A percentile compares a stretch with the other conserved stretches of the same genome.
phyloP scores from a whole-genome alignment of 2,329 filamentous ascomycete genomes.

The Aspergillus brasiliensis region DNA sequence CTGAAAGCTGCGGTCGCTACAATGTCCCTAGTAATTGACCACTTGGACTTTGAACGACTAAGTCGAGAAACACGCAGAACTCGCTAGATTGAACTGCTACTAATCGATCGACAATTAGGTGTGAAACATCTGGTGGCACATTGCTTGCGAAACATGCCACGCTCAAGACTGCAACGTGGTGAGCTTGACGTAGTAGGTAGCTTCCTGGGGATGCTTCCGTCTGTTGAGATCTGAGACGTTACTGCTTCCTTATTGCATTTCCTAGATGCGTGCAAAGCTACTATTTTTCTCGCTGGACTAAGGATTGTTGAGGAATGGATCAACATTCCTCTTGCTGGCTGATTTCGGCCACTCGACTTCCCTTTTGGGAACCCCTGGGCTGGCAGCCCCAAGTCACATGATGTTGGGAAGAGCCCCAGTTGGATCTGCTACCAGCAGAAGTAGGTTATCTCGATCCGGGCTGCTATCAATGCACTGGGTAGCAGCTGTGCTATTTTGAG shows the following conservation, averaged over 20 bases:
- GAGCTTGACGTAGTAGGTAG: neutral
- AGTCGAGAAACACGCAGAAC: neutral
- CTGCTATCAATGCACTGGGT: neutral
- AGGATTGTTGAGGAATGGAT: conserved; percentile 7
- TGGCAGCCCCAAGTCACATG: conserved; percentile 1
- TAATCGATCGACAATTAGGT: neutral
- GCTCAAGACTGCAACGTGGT: neutral
- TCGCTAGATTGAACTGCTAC: neutral
- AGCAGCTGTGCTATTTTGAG: neutral
- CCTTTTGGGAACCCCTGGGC: neutral
- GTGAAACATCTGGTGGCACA: neutral
- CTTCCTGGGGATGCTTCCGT: neutral
- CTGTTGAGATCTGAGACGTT: neutral
- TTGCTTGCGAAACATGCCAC: neutral
- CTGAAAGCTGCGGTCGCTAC: neutral
- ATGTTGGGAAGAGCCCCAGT: neutral
- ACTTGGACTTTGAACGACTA: neutral
- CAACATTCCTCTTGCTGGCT: conserved; percentile 5
- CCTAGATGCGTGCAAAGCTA: too few relatives aligned
- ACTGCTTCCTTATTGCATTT: too few relatives aligned
- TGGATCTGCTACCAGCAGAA: neutral
- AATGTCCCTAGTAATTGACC: too few relatives aligned
- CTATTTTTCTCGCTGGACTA: neutral
- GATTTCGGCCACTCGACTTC: conserved; percentile 3
- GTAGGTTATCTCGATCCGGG: neutral